A percentile compares a stretch with the other conserved stretches of the same genome.
phyloP scores from a whole-genome alignment of 2,329 filamentous ascomycete genomes.

The Trichoderma asperellum region DNA sequence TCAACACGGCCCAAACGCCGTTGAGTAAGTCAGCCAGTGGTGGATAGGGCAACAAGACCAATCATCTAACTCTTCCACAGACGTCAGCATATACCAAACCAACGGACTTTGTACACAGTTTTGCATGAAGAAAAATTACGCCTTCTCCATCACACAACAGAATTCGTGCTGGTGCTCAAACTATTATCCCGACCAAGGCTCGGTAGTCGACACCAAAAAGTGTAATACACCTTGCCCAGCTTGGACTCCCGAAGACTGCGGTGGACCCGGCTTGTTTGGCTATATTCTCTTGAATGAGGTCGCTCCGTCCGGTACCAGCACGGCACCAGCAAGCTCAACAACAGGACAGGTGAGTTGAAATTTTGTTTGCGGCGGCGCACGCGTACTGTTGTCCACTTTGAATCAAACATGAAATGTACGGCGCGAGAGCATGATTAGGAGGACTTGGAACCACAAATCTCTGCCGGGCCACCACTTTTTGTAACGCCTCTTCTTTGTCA shows the following conservation, averaged over 20 bases:
- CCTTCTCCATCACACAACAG: conserved; percentile 69
- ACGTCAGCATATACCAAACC: conserved; percentile 64
- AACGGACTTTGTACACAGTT: conserved; percentile 68
- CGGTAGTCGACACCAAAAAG: conserved; percentile 45
- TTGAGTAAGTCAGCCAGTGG: conserved; percentile 38
- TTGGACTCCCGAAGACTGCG: conserved; percentile 69
- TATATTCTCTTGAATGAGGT: conserved; percentile 62
- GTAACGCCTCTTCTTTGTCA: conserved; percentile 23
- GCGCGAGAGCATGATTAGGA: conserved; percentile 18
- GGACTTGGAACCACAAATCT: conserved; percentile 21
- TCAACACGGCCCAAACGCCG: conserved; percentile 43
- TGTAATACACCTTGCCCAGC: conserved; percentile 69
- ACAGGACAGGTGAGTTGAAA: conserved; percentile 37
- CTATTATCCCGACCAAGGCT: conserved; percentile 58
- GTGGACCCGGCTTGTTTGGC: conserved; percentile 63
- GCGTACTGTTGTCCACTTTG: not conserved
- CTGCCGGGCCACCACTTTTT: conserved; percentile 14
- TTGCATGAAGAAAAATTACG: conserved; percentile 58
- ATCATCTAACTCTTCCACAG: conserved; percentile 41
- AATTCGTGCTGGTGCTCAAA: conserved; percentile 76
- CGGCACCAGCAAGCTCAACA: conserved; percentile 34
- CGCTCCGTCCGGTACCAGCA: conserved; percentile 60
- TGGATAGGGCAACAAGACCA: not conserved
- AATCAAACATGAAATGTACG: conserved; percentile 11
- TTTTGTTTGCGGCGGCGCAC: conserved; percentile 4